phyloP scores from a whole-genome alignment of 805 yeast genomes.

The Vanderwaltozyma polyspora region DNA sequence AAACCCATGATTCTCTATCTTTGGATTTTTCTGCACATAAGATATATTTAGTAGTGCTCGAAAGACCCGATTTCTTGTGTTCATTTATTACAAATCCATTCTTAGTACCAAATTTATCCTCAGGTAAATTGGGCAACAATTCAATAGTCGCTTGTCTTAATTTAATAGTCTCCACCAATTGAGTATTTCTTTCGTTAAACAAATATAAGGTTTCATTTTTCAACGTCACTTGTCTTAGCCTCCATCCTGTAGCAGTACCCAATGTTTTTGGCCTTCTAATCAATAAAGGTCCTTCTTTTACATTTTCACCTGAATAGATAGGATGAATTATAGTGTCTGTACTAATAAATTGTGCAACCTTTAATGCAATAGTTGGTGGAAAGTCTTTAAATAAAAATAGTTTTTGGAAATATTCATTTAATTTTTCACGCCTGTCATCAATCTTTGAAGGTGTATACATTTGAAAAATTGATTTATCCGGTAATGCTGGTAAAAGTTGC shows the following conservation, averaged over 20 bases:
- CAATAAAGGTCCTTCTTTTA: constrained; percentile 54
- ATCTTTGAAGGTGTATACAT: constrained; percentile 46
- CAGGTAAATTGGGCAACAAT: constrained; percentile 28
- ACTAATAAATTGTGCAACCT: constrained; percentile 55
- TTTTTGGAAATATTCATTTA: constrained; percentile 50
- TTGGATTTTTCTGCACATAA: constrained; percentile 71
- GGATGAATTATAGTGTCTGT: constrained; percentile 54
- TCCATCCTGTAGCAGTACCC: constrained; percentile 57
- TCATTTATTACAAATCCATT: constrained; percentile 31
- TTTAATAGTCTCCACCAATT: constrained; percentile 35
- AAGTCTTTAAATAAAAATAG: constrained; percentile 47
- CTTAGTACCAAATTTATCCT: constrained; percentile 27
- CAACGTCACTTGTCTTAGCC: constrained; percentile 54
- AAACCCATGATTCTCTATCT: constrained; percentile 68
- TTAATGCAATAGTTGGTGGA: constrained; percentile 40
- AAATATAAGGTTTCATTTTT: constrained; percentile 49
- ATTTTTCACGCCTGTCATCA: constrained; percentile 43
- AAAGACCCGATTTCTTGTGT: constrained; percentile 30
- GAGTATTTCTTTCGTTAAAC: constrained; percentile 38
- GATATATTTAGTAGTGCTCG: constrained; percentile 39
- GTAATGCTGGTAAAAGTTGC: constrained; percentile 42
- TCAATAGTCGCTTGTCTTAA: constrained; percentile 29
- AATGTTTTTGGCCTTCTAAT: constrained; percentile 42
- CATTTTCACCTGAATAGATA: constrained; percentile 36
- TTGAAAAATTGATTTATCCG: constrained; percentile 54